Base-by-base conservation (phyloP, 2,329 filamentous ascomycete genomes). In the Colletotrichum sp. region DNA sequence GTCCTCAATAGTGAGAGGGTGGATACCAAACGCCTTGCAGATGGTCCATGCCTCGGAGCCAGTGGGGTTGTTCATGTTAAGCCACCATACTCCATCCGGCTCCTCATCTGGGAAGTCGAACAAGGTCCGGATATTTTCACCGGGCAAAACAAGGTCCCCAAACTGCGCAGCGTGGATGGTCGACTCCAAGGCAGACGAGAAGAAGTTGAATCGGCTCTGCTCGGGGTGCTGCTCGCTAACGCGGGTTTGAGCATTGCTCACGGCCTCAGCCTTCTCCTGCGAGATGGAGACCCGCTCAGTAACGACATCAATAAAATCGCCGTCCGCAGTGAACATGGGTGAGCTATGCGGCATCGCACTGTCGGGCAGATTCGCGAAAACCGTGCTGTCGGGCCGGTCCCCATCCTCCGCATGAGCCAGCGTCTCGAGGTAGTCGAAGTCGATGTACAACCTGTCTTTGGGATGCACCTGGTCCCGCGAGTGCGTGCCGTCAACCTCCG, bases 1-100 rank as follows among this genome's bases (percentile, higher is more conserved):
- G 87, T 99, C 97, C 85, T 99, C 97, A 39, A 96, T 95, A 0
- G 97, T 99, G 84, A 99, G 88, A 36, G 96, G 96, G 85, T 99
- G 97, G 73, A 98, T 95, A 18, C 95, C 95, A 84, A 99, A 99
- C 6, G 97, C 96, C 81, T 96, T 95, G 87, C 95, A 98, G 77
- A 99, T 93, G 32, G 93, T 93, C 66, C 93, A 93, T 22, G 98
- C 93, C 83, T 98, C 97, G 72, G 96, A 95, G 81, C 96, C 94
- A 1, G 93, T 96, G 2, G 96, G 95, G 79, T 95, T 95, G 83
- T 96, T 94, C 83, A 98, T 93, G 81, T 99, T 97, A 66, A 99
- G 89, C 97, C 97, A 99, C 96, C 96, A 99, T 18, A 98, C 96
- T 80, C 96, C 96, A 79, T 96, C 89, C 3, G 86, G 84, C 75